Conservation (phyloP, 78 protist species). For the Emiliania huxleyi region DNA sequence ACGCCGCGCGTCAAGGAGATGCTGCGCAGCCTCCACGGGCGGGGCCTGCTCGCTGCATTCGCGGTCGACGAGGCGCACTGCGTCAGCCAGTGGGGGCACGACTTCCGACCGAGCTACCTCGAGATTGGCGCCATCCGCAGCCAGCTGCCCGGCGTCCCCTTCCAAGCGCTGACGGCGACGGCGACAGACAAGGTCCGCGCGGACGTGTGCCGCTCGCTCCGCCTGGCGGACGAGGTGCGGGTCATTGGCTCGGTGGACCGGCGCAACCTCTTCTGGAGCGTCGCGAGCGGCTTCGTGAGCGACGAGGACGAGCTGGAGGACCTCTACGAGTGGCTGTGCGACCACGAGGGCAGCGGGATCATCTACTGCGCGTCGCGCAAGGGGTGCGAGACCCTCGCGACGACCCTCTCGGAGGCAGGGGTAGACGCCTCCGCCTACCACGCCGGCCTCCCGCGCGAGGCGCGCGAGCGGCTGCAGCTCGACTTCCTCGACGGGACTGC, state of each 20-base stretch:
- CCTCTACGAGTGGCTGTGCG: not conserved
- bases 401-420: not conserved
- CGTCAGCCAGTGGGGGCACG: constrained; percentile 97
- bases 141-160: constrained; percentile 52
- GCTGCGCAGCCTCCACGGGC: not conserved
- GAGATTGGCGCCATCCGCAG: not conserved
- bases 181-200: constrained; percentile 54
- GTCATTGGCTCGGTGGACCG: constrained; percentile 75
- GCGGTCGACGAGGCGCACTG: constrained; percentile 98
- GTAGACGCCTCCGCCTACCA: constrained; percentile 3
- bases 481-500: not conserved
- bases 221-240: not conserved
- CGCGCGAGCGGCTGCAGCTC: not conserved
- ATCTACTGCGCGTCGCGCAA: constrained; percentile 22
- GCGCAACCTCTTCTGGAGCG: constrained; percentile 71
- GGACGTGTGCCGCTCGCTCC: not conserved
- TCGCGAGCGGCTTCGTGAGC: not conserved
- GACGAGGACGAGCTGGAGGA: not conserved
- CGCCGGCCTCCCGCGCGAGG: not conserved
- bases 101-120: constrained; percentile 87
- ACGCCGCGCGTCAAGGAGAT: not conserved
- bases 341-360: constrained; percentile 7
- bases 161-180: constrained; percentile 85
- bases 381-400: not conserved
- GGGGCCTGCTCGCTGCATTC: not conserved